These are phyloP conservation scores for Nadsonia starkeyi-henricii DNA, from an alignment of 1,139 yeast species.

Conservation along the genomic window DNA sequence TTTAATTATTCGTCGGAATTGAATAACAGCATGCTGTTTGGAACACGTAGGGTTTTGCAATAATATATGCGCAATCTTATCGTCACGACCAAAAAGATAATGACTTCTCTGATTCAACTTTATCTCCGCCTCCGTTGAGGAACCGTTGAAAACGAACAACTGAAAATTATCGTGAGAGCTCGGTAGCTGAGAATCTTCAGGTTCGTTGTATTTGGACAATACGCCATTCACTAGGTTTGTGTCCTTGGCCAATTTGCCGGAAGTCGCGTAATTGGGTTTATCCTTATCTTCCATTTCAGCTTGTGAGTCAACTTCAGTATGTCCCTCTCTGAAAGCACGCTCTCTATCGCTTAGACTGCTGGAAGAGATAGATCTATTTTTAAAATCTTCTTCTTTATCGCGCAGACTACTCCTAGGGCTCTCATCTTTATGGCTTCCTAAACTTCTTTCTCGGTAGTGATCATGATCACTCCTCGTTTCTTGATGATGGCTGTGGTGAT, in stretches of 20 bases:
- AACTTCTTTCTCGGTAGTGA: too few species aligned
- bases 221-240: slow-evolving; percentile 28
- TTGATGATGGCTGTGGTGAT: too few species aligned
- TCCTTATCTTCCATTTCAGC: slow-evolving; percentile 12
- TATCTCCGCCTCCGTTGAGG: slow-evolving; percentile 20
- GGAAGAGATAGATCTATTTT: too few species aligned
- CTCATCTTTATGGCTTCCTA: too few species aligned
- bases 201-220: slow-evolving; percentile 32
- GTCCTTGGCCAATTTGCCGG: slow-evolving; percentile 35
- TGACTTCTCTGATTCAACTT: slow-evolving; percentile 22
- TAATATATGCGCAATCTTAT: slow-evolving; percentile 30
- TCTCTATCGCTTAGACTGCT: neutral
- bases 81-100: slow-evolving; percentile 36
- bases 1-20: slow-evolving; percentile 25
- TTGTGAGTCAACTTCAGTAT: neutral
- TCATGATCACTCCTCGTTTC: too few species aligned
- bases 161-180: slow-evolving; percentile 11
- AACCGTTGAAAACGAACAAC: slow-evolving; percentile 17
- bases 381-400: too few species aligned
- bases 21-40: slow-evolving; percentile 44
- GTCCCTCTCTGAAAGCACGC: too few species aligned
- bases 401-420: too few species aligned
- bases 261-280: slow-evolving; percentile 30
- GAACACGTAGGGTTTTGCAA: slow-evolving; percentile 33
- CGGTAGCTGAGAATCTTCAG: slow-evolving; percentile 23